Conservation (phyloP, 371 early-diverging fungal genomes). For the Choanephora cucurbitarum region DNA sequence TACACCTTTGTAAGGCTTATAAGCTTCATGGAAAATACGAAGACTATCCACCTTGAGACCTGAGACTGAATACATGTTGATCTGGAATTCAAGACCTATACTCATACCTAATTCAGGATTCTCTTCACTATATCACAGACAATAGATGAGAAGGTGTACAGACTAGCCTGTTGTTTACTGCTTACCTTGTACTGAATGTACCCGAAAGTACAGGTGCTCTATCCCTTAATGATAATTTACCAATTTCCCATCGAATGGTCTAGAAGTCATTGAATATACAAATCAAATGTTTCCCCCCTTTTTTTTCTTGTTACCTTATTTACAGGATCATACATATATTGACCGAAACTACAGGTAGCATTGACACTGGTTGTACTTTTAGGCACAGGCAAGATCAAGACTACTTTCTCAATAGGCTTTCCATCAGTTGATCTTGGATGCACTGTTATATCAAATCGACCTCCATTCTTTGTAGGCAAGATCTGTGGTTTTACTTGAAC, state of each 20-base stretch:
- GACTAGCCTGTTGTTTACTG: no score
- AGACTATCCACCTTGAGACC: conserved; percentile 79
- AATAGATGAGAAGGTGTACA: neutral
- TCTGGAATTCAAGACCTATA: conserved; percentile 69
- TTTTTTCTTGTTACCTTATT: conserved; percentile 49
- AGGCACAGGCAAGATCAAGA: conserved; percentile 65
- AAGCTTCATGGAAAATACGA: conserved; percentile 74
- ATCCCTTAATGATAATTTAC: conserved; percentile 60
- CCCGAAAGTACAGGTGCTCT: conserved; percentile 66
- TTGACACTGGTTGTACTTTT: conserved; percentile 57
- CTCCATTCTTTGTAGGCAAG: conserved; percentile 51
- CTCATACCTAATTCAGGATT: conserved; percentile 59
- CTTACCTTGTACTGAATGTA: conserved; percentile 57
- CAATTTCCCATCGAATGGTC: conserved; percentile 70
- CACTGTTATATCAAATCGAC: conserved; percentile 69
- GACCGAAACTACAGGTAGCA: conserved; percentile 67
- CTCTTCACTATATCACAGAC: conserved; percentile 39
- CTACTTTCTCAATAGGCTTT: conserved; percentile 68
- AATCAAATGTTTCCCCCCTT: neutral
- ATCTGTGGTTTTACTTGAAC: conserved; percentile 69
- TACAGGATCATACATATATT: conserved; percentile 76
- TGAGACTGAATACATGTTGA: conserved; percentile 73
- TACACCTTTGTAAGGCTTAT: conserved; percentile 85
- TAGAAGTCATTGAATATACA: no score
- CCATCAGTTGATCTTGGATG: conserved; percentile 67